These are phyloP conservation scores for Tylopilus felleus DNA, from an alignment of 768 basidiomycete species.

Conservation along the genomic window DNA sequence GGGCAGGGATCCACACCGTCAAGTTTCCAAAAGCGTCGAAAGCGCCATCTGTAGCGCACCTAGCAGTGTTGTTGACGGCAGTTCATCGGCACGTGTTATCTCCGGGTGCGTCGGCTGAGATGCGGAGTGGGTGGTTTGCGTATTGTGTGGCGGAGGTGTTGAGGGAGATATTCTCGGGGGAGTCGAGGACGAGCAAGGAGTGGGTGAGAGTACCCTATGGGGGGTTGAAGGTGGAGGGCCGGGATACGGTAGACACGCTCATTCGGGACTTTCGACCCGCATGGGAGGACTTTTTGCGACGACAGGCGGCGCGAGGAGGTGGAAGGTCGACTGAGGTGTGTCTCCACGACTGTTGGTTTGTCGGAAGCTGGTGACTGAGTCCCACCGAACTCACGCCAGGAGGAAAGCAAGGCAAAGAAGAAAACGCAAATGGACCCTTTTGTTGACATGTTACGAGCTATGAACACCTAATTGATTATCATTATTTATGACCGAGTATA, in stretches of 20 bases:
- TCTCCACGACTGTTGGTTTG: neutral
- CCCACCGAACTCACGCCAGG: neutral
- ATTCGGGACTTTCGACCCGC: constrained; percentile 6
- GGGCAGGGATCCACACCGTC: neutral
- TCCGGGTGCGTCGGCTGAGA: neutral
- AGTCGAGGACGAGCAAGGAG: constrained; percentile 6
- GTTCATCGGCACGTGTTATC: neutral
- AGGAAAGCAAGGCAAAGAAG: constrained; percentile 1
- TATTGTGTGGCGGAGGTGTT: constrained; percentile 13
- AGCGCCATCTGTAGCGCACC: neutral
- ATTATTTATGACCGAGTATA: neutral
- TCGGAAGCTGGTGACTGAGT: neutral
- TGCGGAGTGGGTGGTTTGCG: constrained; percentile 10
- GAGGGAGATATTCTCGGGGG: constrained; percentile 9
- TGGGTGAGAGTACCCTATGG: constrained; percentile 14
- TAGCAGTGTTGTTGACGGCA: neutral
- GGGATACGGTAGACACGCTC: constrained; percentile 6
- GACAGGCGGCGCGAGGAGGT: neutral
- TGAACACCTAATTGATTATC: constrained; percentile 1
- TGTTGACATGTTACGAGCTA: constrained; percentile 14
- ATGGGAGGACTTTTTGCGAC: constrained; percentile 10
- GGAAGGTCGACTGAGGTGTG: neutral
- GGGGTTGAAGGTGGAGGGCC: constrained; percentile 3
- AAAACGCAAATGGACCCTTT: constrained; percentile 1
- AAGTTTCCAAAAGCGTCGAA: neutral